Evolutionary conservation across 805 yeast species (phyloP), one percentile per base, ranked within the genome.

Genomic region (Candida germanica): DNA sequence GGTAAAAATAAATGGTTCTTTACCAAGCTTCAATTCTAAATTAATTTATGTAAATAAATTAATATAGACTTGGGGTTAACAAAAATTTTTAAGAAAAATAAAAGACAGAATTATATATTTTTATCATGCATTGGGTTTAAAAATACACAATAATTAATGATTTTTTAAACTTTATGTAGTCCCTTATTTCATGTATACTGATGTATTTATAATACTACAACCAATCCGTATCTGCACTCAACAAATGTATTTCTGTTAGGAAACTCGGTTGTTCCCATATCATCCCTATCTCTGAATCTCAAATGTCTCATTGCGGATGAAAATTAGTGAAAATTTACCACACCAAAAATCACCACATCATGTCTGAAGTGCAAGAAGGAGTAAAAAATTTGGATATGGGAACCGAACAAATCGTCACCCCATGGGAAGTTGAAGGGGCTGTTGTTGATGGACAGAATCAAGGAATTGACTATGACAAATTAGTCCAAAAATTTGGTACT

Each of bases 1-100:
- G 98, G 98, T 72, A 88, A 93, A 85, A 91, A 91, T 89, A 89
- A 88, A 79, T 93, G 98, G 98, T 93, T 93, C 82, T 93, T 93
- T 89, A 82, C 95, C 74, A 93, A 93, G 79, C 83, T 87, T 70
- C 81, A 83, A 77, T 87, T 87, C 77, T 87, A 85, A 80, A 40
- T 29, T 10, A 23, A 23, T 28, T 24, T 21, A 26, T 25, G n/a
- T n/a, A n/a, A n/a, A n/a, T n/a, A n/a, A n/a, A n/a, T n/a, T n/a
- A 20, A 34, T 28, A 24, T 12, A 15, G 17, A 26, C 24, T 24
- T 29, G 39, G 39, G 39, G 39, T 30, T 30, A 28, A 31, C 17
- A 30, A 10, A 30, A 27, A 29, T 9, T 17, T 5, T 27, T 12
- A n/a, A 27, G 21, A 31, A 35, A 33, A 31, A 33, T 17, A 31